Base-by-base conservation (phyloP, 768 basidiomycete genomes). In the Artomyces pyxidatus region DNA sequence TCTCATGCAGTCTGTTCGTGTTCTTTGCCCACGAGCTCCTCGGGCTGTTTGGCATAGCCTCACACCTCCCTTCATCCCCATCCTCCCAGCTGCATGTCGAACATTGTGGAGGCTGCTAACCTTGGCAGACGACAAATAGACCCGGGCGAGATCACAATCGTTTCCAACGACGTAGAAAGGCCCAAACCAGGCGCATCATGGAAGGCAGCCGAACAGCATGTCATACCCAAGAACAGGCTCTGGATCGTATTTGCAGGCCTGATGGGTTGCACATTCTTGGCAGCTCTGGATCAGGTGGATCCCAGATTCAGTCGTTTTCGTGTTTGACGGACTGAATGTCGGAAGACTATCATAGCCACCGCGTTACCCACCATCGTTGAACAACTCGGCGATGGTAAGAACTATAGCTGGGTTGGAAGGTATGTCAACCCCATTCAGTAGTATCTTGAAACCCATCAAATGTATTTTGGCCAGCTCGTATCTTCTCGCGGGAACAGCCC, bases 401-500 rank as follows among this genome's bases (percentile, higher is more conserved):
- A 71, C 5, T 77, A 77, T 50, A 66, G 71, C 12, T 77, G 75
- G 76, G 72, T 77, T 9, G 71, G 73, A 39, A 73, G 65, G 71
- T 71, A 44, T 12, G 54, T 54, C 19, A 12, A 12, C 12, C n/a
- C 16, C 40, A 9, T 17, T 10, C 5, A 16, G 2, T 10, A 1
- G 12, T 16, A 37, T 16, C 42, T 3, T 25, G 43, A 40, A 40
- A 22, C 11, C 48, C n/a, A 23, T 28, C 32, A 35, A 35, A 11
- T 11, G 17, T 11, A 35, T 12, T 30, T 29, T 29, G 16, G 9
- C 25, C 45, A 88, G 87, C 58, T 79, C 88, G 25, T 91, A 90
- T 60, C 67, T 91, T 21, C 75, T 91, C 17, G 74, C 82, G 0
- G 77, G 81, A 4, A 79, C 80, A 5, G 70, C 83, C 3, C 67